Percentiles rank a stretch among this genome's conserved stretches.
Conservation (phyloP, 306 rosid species). For the Cucurbita moschata region DNA sequence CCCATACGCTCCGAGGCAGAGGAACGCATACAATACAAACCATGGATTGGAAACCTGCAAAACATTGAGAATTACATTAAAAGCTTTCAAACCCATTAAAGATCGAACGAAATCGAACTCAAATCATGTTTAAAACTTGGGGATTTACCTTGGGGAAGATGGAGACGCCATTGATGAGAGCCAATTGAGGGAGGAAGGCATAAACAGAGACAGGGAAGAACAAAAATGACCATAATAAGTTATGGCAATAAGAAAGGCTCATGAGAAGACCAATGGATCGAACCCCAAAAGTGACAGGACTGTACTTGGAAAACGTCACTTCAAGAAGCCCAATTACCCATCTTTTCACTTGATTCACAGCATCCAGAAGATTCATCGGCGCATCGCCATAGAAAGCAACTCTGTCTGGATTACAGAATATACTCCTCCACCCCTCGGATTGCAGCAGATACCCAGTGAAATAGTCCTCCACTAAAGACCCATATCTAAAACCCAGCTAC, state of each 20-base stretch:
- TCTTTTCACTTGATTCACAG: slow-evolving; percentile 20
- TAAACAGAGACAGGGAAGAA: slow-evolving; percentile 16
- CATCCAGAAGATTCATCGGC: slow-evolving; percentile 21
- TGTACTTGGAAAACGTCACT: slow-evolving; percentile 15
- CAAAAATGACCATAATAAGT: slow-evolving; percentile 7
- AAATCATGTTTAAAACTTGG: too few species aligned
- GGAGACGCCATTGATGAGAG: slow-evolving; percentile 21
- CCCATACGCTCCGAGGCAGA: slow-evolving; percentile 23
- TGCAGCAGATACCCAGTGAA: slow-evolving; percentile 10
- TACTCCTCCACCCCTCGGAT: slow-evolving; percentile 24
- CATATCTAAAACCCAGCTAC: slow-evolving; percentile 31
- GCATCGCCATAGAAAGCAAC: slow-evolving; percentile 25
- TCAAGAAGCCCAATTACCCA: slow-evolving; percentile 20
- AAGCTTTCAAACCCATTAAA: too few species aligned
- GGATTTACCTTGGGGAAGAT: slow-evolving; percentile 29
- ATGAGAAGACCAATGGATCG: slow-evolving; percentile 13
- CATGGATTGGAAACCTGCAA: slow-evolving; percentile 17
- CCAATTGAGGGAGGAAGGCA: slow-evolving; percentile 27
- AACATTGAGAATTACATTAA: neutral
- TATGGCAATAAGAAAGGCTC: slow-evolving; percentile 17
- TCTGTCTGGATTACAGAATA: slow-evolving; percentile 25
- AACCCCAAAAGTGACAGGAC: slow-evolving; percentile 14
- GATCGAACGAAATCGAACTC: too few species aligned
- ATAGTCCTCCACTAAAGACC: slow-evolving; percentile 25
- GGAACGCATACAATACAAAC: slow-evolving; percentile 20